Evolutionary conservation across 257 asterid species (phyloP).

Genomic region (Solanum ahanhuiri): DNA sequence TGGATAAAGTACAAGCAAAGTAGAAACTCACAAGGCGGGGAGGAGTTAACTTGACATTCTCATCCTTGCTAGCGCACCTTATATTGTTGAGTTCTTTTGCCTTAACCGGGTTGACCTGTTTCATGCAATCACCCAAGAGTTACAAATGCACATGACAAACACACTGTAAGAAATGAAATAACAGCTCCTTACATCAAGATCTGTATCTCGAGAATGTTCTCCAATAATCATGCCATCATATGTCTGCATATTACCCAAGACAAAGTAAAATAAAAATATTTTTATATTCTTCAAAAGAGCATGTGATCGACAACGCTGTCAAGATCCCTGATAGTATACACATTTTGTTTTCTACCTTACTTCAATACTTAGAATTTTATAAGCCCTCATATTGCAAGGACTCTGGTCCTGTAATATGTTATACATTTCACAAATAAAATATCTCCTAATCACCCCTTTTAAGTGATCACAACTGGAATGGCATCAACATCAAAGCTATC

Average conservation of each 20-base stretch:
- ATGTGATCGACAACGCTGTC: neutral
- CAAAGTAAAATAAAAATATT: neutral
- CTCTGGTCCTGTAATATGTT: neutral
- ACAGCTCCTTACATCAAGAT: conserved; percentile 74
- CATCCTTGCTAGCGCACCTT: conserved; percentile 87
- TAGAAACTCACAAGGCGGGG: conserved; percentile 74
- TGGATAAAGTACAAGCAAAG: neutral
- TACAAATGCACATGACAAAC: neutral
- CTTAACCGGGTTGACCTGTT: conserved; percentile 86
- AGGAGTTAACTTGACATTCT: conserved; percentile 86
- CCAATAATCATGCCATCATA: conserved; percentile 99
- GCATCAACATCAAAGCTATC: neutral
- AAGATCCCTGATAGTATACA: neutral
- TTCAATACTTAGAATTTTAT: neutral
- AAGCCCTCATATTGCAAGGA: neutral
- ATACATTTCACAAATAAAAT: neutral
- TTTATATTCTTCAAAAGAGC: neutral
- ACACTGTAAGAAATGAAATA: neutral
- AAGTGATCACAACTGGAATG: neutral
- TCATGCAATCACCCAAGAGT: conserved; percentile 9
- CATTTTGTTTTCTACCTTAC: neutral
- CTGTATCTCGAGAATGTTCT: conserved; percentile 93
- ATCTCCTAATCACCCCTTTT: neutral
- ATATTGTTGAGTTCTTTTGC: conserved; percentile 72
- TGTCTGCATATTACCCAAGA: conserved; percentile 39